These are phyloP conservation scores for Ammopiptanthus mongolicus DNA, from an alignment of 306 rosid genomes.

Conservation along the genomic window DNA sequence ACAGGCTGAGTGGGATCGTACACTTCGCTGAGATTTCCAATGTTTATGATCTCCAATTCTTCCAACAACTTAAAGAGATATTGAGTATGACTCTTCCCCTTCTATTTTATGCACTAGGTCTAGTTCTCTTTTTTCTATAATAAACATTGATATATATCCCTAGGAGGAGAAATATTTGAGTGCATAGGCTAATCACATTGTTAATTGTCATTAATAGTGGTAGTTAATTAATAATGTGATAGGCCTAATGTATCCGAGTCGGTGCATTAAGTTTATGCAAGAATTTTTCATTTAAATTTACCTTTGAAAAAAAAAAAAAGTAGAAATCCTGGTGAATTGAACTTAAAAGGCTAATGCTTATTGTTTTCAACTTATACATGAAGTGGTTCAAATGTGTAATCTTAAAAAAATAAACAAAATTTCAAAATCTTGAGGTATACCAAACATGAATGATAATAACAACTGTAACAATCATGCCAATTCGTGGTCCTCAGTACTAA, in stretches of 20 bases:
- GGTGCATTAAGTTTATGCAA: too few species aligned
- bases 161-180: not conserved
- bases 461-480: not conserved
- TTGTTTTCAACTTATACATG: not conserved
- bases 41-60: constrained; percentile 81
- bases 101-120: not conserved
- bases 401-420: not conserved
- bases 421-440: not conserved
- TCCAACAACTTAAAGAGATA: constrained; percentile 71
- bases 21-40: constrained; percentile 88
- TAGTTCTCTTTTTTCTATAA: not conserved
- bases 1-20: constrained; percentile 76
- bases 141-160: not conserved
- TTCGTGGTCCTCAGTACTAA: too few species aligned
- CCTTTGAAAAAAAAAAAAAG: too few species aligned
- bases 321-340: too few species aligned
- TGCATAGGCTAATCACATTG: too few species aligned
- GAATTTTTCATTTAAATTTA: too few species aligned
- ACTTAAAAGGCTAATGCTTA: not conserved
- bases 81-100: constrained; percentile 45
- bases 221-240: too few species aligned
- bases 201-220: too few species aligned
- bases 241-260: too few species aligned
- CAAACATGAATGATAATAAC: not conserved
- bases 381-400: not conserved